Percentiles rank a stretch among this genome's conserved stretches.
Conservation (phyloP, 257 asterid genomes). For the Solanum dulcamara region DNA sequence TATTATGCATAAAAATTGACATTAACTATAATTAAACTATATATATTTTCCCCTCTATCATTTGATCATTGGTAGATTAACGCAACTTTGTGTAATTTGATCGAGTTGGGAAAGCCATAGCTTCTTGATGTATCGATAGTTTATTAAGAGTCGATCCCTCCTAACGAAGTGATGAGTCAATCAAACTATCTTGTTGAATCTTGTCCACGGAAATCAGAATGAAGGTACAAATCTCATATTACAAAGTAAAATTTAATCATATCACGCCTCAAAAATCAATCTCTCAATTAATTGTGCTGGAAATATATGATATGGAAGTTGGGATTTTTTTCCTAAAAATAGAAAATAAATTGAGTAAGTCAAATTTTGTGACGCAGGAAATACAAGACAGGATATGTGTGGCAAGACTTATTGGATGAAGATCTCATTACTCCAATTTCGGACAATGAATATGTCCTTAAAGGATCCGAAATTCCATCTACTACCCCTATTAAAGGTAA, state of each 20-base stretch:
- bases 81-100: too few relatives aligned
- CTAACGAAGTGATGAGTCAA: too few relatives aligned
- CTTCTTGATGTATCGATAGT: too few relatives aligned
- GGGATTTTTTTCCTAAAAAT: background rate
- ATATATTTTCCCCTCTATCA: too few relatives aligned
- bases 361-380: conserved; percentile 25
- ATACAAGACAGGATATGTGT: conserved; percentile 70
- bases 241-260: background rate
- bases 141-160: too few relatives aligned
- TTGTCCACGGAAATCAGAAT: background rate
- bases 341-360: background rate
- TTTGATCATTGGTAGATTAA: too few relatives aligned
- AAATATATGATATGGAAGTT: background rate
- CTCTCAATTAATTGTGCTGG: background rate
- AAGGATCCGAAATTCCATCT: conserved; percentile 65
- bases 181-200: too few relatives aligned
- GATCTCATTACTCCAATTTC: conserved; percentile 87
- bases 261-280: background rate
- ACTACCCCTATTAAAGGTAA: conserved; percentile 24
- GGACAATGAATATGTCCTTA: conserved; percentile 83
- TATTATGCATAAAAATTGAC: too few relatives aligned
- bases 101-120: too few relatives aligned
- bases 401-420: conserved; percentile 94
- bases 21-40: too few relatives aligned
- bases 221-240: background rate